Evolutionary conservation across 2,329 filamentous ascomycete genomes (phyloP).

Genomic region (Colletotrichum musicola): DNA sequence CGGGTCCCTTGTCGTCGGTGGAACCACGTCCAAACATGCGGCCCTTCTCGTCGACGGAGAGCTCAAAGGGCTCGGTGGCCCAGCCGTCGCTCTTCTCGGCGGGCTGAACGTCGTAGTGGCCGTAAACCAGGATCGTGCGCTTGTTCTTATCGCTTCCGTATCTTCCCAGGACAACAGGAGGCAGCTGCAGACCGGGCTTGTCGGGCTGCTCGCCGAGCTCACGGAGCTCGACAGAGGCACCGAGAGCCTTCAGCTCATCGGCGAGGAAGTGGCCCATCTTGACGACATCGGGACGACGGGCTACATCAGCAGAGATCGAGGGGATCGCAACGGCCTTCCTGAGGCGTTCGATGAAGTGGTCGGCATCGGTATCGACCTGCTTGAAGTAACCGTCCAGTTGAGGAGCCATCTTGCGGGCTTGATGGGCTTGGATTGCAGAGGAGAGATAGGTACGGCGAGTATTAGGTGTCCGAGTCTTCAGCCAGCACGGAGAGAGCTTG

Average conservation of each 20-base stretch:
- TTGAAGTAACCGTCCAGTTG: conserved; percentile 93
- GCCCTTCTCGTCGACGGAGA: conserved; percentile 88
- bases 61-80: conserved; percentile 93
- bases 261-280: conserved; percentile 96
- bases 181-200: conserved; percentile 90
- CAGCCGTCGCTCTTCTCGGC: conserved; percentile 94
- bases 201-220: conserved; percentile 92
- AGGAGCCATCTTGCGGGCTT: conserved; percentile 83
- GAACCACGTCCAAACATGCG: conserved; percentile 97
- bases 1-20: conserved; percentile 98
- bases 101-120: conserved; percentile 98
- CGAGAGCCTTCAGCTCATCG: conserved; percentile 83
- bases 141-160: conserved; percentile 95
- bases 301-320: conserved; percentile 92
- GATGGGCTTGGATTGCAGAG: conserved; percentile 66
- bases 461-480: conserved; percentile 22
- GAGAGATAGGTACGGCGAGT: conserved; percentile 62
- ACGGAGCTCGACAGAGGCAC: conserved; percentile 88
- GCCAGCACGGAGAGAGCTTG: conserved; percentile 34
- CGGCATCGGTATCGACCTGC: conserved; percentile 85
- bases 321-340: conserved; percentile 95
- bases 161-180: conserved; percentile 90
- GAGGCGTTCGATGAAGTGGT: conserved; percentile 89
- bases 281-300: conserved; percentile 90
- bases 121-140: conserved; percentile 95